Evolutionary conservation across 2,329 filamentous ascomycete genomes (phyloP), one percentile per base, ranked within the genome.

Genomic region (Neopestalotiopsis sp.): DNA sequence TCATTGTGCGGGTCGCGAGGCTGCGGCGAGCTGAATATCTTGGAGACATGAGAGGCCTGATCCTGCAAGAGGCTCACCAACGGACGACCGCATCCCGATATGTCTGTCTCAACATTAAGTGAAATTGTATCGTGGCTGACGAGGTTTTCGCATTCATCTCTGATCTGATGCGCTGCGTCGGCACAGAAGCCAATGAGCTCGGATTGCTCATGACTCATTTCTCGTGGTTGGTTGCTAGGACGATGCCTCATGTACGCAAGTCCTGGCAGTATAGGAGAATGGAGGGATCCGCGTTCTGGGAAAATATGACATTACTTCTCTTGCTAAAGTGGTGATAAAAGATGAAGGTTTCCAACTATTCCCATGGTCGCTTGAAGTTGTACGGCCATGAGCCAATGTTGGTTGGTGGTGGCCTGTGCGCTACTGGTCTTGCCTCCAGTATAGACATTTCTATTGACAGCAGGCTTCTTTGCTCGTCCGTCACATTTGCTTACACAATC

Each of bases 21-120:
- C 34, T 20, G 30, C 45, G n/a, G 14, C 57, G 42, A 58, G 20
- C 49, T 14, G 63, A 32, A 56, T 14, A 34, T 14, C 17, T 57
- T 38, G 20, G 17, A 13, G 17, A 70, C n/a, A 17, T 49, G n/a
- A 4, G 24, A 62, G 5, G 69, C 69, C 20, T 68, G 64, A 42
- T 65, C 56, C 17, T 12, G 59, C 12, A 70, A 56, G 10, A 70
- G 67, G 45, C 61, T 67, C 28, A 70, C 59, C 20, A 70, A 40
- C 3, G 69, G 63, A 2, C 14, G 53, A 28, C 61, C 69, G 32
- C 69, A 70, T 17, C 53, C 69, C 17, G 34, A 30, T 7, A 68
- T 63, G 34, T 66, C 59, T 14, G 20, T 17, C 12, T 58, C 53
- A n/a, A 42, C 14, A 12, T 28, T 57, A 5, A 13, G 1, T 10